Conservation (phyloP, 805 yeast species). For the Vanderwaltozyma verrucispora region DNA sequence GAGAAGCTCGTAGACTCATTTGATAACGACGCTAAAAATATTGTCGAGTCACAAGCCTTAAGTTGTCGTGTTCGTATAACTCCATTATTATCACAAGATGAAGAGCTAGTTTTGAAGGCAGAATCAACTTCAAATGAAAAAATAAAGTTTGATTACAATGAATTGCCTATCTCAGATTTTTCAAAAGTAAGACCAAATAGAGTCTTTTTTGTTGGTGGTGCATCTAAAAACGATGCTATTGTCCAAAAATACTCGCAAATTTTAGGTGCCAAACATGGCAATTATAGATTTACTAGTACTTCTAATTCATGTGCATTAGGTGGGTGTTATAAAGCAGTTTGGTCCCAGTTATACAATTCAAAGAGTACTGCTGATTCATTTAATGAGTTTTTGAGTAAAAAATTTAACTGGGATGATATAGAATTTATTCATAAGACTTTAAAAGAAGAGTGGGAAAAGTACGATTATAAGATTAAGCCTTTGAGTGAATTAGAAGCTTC, state of each 20-base stretch:
- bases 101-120: too few species aligned
- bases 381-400: conserved; percentile 37
- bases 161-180: conserved; percentile 15
- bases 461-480: conserved; percentile 24
- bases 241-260: conserved; percentile 60
- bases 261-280: conserved; percentile 50
- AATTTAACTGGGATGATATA: conserved; percentile 37
- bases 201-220: conserved; percentile 82
- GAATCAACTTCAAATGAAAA: too few species aligned
- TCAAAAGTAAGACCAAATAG: conserved; percentile 47
- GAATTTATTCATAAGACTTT: conserved; percentile 18
- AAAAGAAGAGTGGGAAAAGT: conserved; percentile 22
- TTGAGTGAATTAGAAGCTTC: conserved; percentile 23
- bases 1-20: conserved; percentile 26
- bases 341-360: conserved; percentile 41
- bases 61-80: conserved; percentile 74
- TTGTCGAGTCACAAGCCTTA: conserved; percentile 79
- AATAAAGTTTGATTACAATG: conserved; percentile 30
- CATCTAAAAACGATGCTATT: conserved; percentile 60
- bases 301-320: conserved; percentile 91
- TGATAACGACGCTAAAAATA: conserved; percentile 63
- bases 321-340: conserved; percentile 77
- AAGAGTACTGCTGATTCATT: conserved; percentile 21
- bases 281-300: conserved; percentile 55
- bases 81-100: conserved; percentile 69